Evolutionary conservation across 1,284 basidiomycete genomes (phyloP), one percentile per base, ranked within the genome.

Genomic region (Cutaneotrichosporon spelunceum): DNA sequence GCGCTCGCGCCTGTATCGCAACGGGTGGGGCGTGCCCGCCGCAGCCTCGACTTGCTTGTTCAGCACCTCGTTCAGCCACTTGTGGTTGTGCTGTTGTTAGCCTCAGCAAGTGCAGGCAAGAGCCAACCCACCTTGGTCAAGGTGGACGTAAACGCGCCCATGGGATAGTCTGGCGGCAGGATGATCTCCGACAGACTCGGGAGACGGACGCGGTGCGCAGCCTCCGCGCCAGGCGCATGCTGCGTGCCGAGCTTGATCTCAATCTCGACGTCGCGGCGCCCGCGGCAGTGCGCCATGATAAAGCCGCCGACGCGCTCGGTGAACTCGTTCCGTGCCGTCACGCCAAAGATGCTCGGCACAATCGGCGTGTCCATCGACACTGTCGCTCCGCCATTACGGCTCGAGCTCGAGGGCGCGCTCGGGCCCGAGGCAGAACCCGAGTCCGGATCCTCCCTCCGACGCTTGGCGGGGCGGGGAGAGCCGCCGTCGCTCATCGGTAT

Each of bases 321-420:
- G 75, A 98, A 94, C 74, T 97, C 94, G 79, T 98, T 94, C 44
- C 93, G 81, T 3, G 95, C 93, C 71, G 94, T 91, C 54, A 94
- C 87, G 60, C 91, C 91, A 49, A 98, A 88, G 69, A 97, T 91
- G 23, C 90, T 92, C 23, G 92, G 84, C 24, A 91, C 90, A 30
- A 95, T 71, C 14, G 57, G 39, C 24, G 60, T 30, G 57, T 36
- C 29, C 14, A 33, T 14, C 13, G 33, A 1, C 10, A 29, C 23
- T 2, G 14, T 26, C 10, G 45, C 45, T 13, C 45, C 26, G 11
- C 23, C 26, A 36, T 49, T 36, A 42, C 30, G 16, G 26, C 9
- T 11, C 11, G 57, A 53, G 45, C 58, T 50, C 14, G 49, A 57
- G 29, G 50, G 26, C 13, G 50, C 34, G 21, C 44, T 57, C 13